Evolutionary conservation across 208 protist species (phyloP), one percentile per base, ranked within the genome.

Genomic region (Angomonas deanei): DNA sequence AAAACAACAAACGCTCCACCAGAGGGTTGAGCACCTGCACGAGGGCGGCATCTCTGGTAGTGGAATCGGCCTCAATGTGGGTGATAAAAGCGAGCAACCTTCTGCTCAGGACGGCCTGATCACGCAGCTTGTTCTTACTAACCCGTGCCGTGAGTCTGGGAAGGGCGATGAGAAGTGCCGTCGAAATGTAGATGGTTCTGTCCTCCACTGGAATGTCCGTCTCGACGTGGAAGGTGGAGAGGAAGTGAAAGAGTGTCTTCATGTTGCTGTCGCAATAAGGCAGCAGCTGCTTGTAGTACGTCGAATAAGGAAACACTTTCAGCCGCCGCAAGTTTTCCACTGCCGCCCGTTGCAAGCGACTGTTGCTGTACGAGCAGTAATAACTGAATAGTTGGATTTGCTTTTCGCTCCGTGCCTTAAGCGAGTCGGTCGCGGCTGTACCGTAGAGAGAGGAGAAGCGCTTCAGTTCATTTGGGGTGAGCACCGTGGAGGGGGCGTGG

Each of bases 311-410:
- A 61, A 64, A 61, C 17, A 92, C 82, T 54, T 83, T 79, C 11
- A 96, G 76, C 0, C 81, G 76, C 65, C 84, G 78, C 5, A 96
- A 68, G 56, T 92, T 86, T 60, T 92, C 86, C 3, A 93, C 46
- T 0, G 90, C 82, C 5, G 69, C 83, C 23, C 76, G 72, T 75
- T 96, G 90, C 60, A 95, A 71, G 26, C 70, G 64, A 23, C 54
- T 57, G 71, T 88, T 93, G 1, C 66, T 30, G 59, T 90, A 70
- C 1, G 89, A 86, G 4, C 88, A 34, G 66, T 85, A 89, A 2
- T 74, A 72, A 0, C 73, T 31, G 27, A 81, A 88, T 21, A 91
- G 24, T 4, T 47, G 8, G 56, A 72, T 56, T 38, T 92, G 76
- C 28, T 64, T 39, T n/a, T 72, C 68, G 61, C 74, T 81, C 24